Evolutionary conservation across 2,329 filamentous ascomycete species (phyloP).

Genomic region (Clarireedia hainanense): DNA sequence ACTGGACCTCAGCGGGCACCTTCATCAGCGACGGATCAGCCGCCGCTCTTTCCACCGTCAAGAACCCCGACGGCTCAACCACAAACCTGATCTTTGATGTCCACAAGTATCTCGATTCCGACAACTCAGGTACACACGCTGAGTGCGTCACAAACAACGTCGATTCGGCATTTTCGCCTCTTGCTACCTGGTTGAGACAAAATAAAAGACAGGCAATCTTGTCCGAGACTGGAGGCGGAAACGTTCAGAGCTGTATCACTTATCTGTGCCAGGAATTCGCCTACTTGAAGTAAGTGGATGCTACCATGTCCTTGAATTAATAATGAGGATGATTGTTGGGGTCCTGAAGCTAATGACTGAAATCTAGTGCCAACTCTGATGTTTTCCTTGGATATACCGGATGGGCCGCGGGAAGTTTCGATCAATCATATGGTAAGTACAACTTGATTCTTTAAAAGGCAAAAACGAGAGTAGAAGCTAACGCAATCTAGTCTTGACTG

Average conservation of each 20-base stretch:
- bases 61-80: constrained; percentile 50
- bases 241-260: constrained; percentile 27
- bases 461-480: not conserved
- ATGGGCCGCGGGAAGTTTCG: constrained; percentile 33
- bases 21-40: constrained; percentile 43
- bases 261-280: constrained; percentile 29
- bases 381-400: constrained; percentile 33
- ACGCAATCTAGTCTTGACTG: constrained; percentile 13
- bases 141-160: constrained; percentile 48
- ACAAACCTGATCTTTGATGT: constrained; percentile 50
- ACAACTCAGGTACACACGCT: constrained; percentile 45
- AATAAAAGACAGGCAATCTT: constrained; percentile 42
- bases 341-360: not conserved
- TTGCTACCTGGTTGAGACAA: constrained; percentile 40
- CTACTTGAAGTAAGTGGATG: constrained; percentile 24
- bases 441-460: not conserved
- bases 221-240: constrained; percentile 42
- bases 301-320: not conserved
- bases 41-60: constrained; percentile 43
- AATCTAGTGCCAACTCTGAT: constrained; percentile 27
- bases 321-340: not conserved
- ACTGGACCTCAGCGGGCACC: constrained; percentile 44
- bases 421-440: constrained; percentile 16
- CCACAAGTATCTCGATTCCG: constrained; percentile 52
- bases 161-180: constrained; percentile 35